Conservation (phyloP, 805 yeast species). For the Suhomyces sp. region DNA sequence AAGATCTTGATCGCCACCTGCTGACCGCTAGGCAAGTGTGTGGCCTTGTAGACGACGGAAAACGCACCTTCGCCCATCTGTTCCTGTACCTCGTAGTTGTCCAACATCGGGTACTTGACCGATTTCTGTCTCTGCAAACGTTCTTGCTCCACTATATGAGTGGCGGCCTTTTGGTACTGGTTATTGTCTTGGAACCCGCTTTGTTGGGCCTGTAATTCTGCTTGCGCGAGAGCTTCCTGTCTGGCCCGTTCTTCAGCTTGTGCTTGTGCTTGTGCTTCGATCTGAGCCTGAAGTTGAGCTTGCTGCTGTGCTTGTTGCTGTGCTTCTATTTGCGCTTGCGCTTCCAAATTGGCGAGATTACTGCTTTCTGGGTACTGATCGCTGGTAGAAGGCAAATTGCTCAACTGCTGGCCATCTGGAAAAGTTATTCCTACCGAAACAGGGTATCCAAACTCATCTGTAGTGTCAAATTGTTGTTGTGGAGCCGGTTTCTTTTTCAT, state of each 20-base stretch:
- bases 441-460: neutral
- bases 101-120: constrained; percentile 34
- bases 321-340: neutral
- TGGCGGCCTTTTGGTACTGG: constrained; percentile 25
- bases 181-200: constrained; percentile 4
- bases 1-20: constrained; percentile 58
- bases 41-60: constrained; percentile 67
- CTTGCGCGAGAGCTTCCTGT: neutral
- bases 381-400: neutral
- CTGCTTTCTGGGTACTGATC: neutral
- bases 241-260: neutral
- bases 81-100: constrained; percentile 43
- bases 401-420: neutral
- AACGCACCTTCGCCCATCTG: constrained; percentile 82
- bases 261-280: neutral
- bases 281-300: neutral
- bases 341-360: neutral
- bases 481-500: constrained; percentile 10
- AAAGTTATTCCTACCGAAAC: neutral
- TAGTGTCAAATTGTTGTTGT: neutral
- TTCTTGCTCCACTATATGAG: constrained; percentile 38
- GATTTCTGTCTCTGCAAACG: constrained; percentile 19
- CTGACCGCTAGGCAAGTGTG: constrained; percentile 33
- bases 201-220: neutral
- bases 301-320: neutral